Base-by-base conservation (phyloP, 768 basidiomycete species). In the Lentinula raphanica region DNA sequence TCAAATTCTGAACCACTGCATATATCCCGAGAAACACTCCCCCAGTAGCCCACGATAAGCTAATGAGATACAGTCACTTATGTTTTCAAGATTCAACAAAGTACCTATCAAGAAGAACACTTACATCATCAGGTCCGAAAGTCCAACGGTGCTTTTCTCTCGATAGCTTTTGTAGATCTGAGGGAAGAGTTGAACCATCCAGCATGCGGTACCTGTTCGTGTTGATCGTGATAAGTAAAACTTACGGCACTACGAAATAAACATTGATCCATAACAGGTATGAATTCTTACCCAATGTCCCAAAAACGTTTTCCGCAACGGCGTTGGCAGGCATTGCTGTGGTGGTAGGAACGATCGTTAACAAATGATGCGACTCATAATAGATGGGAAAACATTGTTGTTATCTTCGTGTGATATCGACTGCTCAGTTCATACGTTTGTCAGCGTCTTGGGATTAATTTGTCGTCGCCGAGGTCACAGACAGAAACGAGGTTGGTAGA, bases 121-220 rank as follows among this genome's bases (percentile, higher is more conserved):
- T 32, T 67, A 86, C 87, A 90, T 80, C 31, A 93, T 77, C 69
- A 72, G 81, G 13, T 76, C 79, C 1, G 88, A 90, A 9, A 92
- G 74, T 0, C 91, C 90, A 27, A 81, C 75, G 0, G 86, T 88
- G 23, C 81, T 82, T 64, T 90, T 87, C 19, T 75, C 73, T 35
- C 81, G 76, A 73, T 81, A 87, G 61, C 80, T 87, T 69, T 92
- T 90, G 81, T 83, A 81, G 23, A 89, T 76, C 62, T 90, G 88
- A 5, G 88, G 89, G 31, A 90, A 67, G 13, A 90, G 66, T 62
- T 88, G 87, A 13, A 77, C 73, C 3, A 81, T 82, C 88, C 87
- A 88, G 59, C 80, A 82, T 11, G 87, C 68, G 0, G 86, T 81
- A 2, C 87, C 87, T 86, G 55, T 40, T 3, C 3, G 23, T 11